phyloP scores from a whole-genome alignment of 2,329 filamentous ascomycete species.

The Neopestalotiopsis rosae region DNA sequence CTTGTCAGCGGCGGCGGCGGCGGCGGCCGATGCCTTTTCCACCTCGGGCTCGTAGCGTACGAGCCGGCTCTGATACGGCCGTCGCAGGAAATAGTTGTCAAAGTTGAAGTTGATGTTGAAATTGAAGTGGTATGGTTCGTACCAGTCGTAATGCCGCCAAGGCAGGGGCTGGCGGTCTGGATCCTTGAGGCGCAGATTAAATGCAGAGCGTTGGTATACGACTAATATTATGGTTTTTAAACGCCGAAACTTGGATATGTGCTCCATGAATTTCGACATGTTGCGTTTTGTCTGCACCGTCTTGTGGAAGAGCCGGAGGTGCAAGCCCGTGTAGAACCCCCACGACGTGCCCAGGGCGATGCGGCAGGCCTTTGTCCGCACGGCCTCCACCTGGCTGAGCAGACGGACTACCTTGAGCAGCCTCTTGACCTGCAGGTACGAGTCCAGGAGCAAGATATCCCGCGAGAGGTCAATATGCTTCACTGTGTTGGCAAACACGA shows the following conservation, averaged over 20 bases:
- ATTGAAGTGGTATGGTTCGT: constrained; percentile 52
- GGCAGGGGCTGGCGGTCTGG: constrained; percentile 24
- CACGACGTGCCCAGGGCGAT: constrained; percentile 54
- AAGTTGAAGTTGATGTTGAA: constrained; percentile 53
- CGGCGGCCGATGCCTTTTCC: constrained; percentile 18
- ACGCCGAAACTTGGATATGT: constrained; percentile 45
- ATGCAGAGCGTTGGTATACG: constrained; percentile 54
- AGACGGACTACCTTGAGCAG: constrained; percentile 51
- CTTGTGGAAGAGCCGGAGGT: constrained; percentile 51
- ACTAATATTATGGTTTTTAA: constrained; percentile 49
- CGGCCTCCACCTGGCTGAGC: constrained; percentile 49
- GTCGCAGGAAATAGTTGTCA: constrained; percentile 46
- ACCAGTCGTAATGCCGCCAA: constrained; percentile 44
- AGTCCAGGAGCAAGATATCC: constrained; percentile 53
- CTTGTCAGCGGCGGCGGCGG: constrained; percentile 19
- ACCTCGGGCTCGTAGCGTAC: constrained; percentile 33
- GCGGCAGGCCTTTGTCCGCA: constrained; percentile 45
- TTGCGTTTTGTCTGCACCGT: constrained; percentile 45
- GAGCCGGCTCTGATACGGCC: constrained; percentile 43
- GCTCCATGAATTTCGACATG: constrained; percentile 47
- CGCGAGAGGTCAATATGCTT: constrained; percentile 52
- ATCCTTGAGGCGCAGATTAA: constrained; percentile 38
- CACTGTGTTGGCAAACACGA: constrained; percentile 50
- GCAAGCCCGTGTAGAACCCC: constrained; percentile 50
- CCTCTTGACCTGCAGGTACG: constrained; percentile 52